Evolutionary conservation across 2,329 filamentous ascomycete species (phyloP).

Genomic region (Colletotrichum phormii): DNA sequence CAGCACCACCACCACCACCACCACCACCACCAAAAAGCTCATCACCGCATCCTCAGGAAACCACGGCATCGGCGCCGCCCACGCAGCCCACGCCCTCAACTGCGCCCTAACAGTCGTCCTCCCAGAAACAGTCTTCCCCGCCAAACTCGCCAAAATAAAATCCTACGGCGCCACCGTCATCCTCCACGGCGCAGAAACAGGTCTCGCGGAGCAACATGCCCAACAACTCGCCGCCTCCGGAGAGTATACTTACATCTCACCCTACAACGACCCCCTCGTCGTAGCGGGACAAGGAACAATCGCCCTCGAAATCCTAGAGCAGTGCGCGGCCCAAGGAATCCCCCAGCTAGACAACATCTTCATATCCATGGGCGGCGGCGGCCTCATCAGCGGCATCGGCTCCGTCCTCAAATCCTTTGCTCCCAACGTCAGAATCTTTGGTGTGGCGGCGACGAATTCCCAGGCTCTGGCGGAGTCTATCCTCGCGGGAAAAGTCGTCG

Average conservation of each 20-base stretch:
- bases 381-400: slow-evolving; percentile 41
- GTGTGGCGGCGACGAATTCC: slow-evolving; percentile 39
- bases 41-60: slow-evolving; percentile 41
- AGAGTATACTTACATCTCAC: slow-evolving; percentile 40
- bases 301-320: slow-evolving; percentile 41
- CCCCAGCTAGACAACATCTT: slow-evolving; percentile 39
- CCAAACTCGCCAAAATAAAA: slow-evolving; percentile 40
- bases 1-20: too few species aligned
- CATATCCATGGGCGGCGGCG: slow-evolving; percentile 41
- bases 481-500: slow-evolving; percentile 37
- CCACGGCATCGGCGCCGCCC: slow-evolving; percentile 40
- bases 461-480: slow-evolving; percentile 40
- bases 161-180: slow-evolving; percentile 39
- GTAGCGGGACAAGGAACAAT: slow-evolving; percentile 39
- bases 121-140: slow-evolving; percentile 37
- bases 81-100: slow-evolving; percentile 31
- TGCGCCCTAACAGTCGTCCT: slow-evolving; percentile 38
- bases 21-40: slow-evolving; percentile 18
- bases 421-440: slow-evolving; percentile 38
- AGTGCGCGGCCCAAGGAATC: slow-evolving; percentile 20
- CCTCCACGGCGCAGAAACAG: slow-evolving; percentile 39
- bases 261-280: slow-evolving; percentile 40
- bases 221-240: slow-evolving; percentile 39
- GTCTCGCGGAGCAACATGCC: slow-evolving; percentile 40
- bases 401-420: slow-evolving; percentile 41